Evolutionary conservation across 2,329 filamentous ascomycete genomes (phyloP), one percentile per base, ranked within the genome.

Genomic region (Talaromyces verruculosus): DNA sequence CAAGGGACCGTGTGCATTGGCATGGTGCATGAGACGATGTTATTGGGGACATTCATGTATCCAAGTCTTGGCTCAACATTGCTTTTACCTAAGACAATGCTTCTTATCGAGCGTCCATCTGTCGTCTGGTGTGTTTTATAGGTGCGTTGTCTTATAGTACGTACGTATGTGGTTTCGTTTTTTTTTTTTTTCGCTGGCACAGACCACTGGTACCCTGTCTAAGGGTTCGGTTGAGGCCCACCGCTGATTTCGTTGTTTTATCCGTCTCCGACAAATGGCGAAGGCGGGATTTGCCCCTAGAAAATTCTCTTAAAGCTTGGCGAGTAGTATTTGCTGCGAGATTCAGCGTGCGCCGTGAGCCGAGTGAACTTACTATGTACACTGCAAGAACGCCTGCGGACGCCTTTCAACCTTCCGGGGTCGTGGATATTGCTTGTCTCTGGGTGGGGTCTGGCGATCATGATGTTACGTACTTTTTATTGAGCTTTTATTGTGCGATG

Each of bases 1-100:
- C 53, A 57, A 57, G 53, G 39, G 37, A 30, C 35, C 30, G 19
- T 28, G 37, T 13, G 13, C 37, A 43, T 43, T 59, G 35, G 19
- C 19, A 19, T 3, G 7, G 4, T 43, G 19, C 11, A 30, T 2
- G 19, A 17, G 37, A 15, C 37, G 28, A 33, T 43, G 22, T 43
- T 19, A 45, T 60, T 41, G 57, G 39, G 37, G 39, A 30, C 37
- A 25, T 30, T 22, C 22, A 28, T 45, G n/a, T 19, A 43, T 43
- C 2, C 6, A 17, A 15, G 57, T 45, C 37, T 45, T 45, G 57
- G 57, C 39, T 33, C 25, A 11, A 8, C 15, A 19, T 28, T 45
- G 37, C 11, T 30, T 60, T 60, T 60, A 60, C 57, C 57, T 60
- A 60, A 60, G 15, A 60, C 5, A n/a, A 30, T 59, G 37, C 37